phyloP scores from a whole-genome alignment of 192 early-diverging fungal genomes.

The Linnemannia exigua region DNA sequence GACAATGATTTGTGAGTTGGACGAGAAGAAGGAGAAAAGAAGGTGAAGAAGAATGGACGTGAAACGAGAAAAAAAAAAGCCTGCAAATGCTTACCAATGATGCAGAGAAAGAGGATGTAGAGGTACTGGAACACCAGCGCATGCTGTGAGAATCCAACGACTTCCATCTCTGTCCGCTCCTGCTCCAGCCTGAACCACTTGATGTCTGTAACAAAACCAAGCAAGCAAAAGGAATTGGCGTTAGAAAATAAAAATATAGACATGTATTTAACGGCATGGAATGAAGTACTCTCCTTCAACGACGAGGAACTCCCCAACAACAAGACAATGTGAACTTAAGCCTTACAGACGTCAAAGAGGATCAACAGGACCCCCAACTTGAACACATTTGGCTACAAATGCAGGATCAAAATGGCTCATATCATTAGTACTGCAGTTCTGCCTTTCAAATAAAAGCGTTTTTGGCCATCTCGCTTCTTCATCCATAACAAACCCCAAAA shows the following conservation, averaged over 20 bases:
- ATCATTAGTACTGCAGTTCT: not conserved
- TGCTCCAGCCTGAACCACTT: constrained; percentile 93
- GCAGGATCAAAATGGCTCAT: not conserved
- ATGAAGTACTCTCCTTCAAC: too few relatives aligned
- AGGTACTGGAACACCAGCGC: constrained; percentile 80
- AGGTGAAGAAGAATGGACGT: not conserved
- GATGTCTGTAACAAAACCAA: constrained; percentile 66
- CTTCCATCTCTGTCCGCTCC: constrained; percentile 66
- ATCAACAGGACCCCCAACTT: constrained; percentile 86
- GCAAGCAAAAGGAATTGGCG: not conserved
- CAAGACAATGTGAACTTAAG: too few relatives aligned
- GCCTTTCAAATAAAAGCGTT: not conserved
- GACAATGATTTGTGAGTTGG: too few relatives aligned
- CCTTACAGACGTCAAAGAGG: constrained; percentile 88
- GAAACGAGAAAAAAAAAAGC: not conserved
- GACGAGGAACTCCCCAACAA: too few relatives aligned
- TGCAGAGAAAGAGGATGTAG: constrained; percentile 78
- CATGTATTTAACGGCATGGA: too few relatives aligned
- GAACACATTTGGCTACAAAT: constrained; percentile 69
- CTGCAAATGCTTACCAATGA: constrained; percentile 62
- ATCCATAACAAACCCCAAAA: not conserved
- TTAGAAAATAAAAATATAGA: not conserved
- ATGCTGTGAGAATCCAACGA: constrained; percentile 70
- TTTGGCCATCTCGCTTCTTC: not conserved
- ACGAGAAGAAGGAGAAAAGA: not conserved